Base-by-base conservation (phyloP, 2,329 filamentous ascomycete species). In the Exophiala sp. region DNA sequence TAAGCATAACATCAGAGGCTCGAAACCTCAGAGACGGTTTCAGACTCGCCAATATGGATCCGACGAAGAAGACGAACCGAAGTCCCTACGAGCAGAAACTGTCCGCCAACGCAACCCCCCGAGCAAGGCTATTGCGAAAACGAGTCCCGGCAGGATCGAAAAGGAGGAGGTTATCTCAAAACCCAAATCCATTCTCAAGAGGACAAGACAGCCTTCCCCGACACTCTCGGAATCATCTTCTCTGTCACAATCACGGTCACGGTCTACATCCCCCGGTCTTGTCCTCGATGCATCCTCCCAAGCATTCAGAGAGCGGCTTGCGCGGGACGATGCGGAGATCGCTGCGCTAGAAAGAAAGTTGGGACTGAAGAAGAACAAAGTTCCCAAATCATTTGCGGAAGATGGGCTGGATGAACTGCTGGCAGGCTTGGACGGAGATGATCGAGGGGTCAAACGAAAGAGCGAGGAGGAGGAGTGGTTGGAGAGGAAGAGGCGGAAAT, bases 321-420 rank as follows among this genome's bases (percentile, higher is more conserved):
- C 80, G 0, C 75, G 87, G 54, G 91, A 98, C 51, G 89, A 97
- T 62, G 86, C 82, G 1, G 88, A 95, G 60, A 97, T 98, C 59
- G 83, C 85, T 16, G 82, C 82, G 2, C 72, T 96, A 24, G 93
- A 98, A 70, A 89, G 84, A 66, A 94, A 87, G 63, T 72, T 98
- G 2, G 91, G 93, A 0, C 77, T 96, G 27, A 82, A 77, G 19
- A 85, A 84, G 53, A 94, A 88, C 63, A 83, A 79, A 24, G 67
- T 88, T 3, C 82, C 83, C 0, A 84, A 86, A 58, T 75, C 81
- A 0, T 88, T 90, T 60, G 78, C 81, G 16, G 90, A 96, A 62
- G 90, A 96, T 63, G 91, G 89, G 0, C 70, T 97, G 1, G 88
- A 83, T 35, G 85, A 86, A 48, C 68, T 98, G 2, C 70, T 96